Conservation (phyloP, 2,329 filamentous ascomycete genomes). For the Coniella lustricola region DNA sequence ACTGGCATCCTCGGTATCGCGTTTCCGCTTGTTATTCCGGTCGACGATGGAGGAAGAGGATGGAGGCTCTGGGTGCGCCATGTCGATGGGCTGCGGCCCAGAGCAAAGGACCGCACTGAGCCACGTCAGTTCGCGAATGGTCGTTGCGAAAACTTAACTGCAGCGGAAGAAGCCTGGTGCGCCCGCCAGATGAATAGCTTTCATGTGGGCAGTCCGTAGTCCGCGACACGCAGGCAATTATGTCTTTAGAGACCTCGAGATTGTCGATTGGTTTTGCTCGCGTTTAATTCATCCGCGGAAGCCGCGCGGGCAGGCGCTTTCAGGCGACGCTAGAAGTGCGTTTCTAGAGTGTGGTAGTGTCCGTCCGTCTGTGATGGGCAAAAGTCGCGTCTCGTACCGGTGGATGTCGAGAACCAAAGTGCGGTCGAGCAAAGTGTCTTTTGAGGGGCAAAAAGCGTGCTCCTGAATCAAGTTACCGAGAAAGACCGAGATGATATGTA, state of each 20-base stretch:
- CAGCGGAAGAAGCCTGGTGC: not conserved
- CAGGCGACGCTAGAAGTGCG: not conserved
- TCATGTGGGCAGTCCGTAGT: too few species aligned
- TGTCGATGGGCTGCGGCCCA: constrained; percentile 22
- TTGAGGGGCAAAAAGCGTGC: too few species aligned
- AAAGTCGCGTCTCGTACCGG: not conserved
- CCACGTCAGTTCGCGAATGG: constrained; percentile 3
- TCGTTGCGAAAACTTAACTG: not conserved
- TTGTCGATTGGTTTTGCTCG: not conserved
- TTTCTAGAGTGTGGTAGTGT: not conserved
- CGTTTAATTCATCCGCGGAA: not conserved
- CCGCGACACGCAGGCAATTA: too few species aligned
- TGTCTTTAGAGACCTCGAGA: too few species aligned
- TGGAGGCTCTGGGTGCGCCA: constrained; percentile 29
- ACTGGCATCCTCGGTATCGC: constrained; percentile 37
- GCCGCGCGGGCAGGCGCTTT: not conserved
- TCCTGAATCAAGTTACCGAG: too few species aligned
- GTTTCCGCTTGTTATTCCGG: constrained; percentile 39
- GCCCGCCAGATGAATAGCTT: too few species aligned
- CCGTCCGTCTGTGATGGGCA: too few species aligned
- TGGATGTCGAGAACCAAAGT: too few species aligned
- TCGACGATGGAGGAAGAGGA: not conserved
- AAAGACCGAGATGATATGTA: too few species aligned
- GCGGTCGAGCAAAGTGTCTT: too few species aligned
- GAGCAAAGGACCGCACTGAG: constrained; percentile 11